A percentile compares a stretch with the other conserved stretches of the same genome.
Conservation (phyloP, 352 stramenopile genomes). For the Phytopythium aichiense region DNA sequence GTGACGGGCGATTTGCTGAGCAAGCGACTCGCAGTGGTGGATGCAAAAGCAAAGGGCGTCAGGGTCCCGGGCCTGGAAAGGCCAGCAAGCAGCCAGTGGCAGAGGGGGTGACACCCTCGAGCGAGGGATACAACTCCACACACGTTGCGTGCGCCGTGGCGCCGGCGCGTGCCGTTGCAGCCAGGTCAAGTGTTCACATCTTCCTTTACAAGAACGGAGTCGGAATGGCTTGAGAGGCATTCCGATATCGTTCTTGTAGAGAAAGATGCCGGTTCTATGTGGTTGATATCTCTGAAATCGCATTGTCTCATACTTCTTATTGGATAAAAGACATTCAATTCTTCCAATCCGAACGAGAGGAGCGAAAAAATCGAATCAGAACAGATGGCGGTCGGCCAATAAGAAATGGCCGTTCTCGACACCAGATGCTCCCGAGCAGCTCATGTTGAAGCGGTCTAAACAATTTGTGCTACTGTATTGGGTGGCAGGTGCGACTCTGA, state of each 20-base stretch:
- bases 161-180: constrained; percentile 4
- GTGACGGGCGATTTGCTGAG: constrained; percentile 1
- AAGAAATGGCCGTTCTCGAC: not conserved
- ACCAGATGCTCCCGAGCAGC: not conserved
- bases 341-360: not conserved
- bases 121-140: not conserved
- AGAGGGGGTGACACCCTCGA: not conserved
- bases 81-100: too few relatives aligned
- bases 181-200: not conserved
- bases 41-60: not conserved
- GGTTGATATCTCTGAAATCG: not conserved
- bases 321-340: not conserved
- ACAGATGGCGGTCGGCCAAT: not conserved
- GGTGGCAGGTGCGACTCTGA: not conserved
- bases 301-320: not conserved
- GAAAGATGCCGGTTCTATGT: constrained; percentile 4
- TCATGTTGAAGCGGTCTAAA: not conserved
- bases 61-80: too few relatives aligned
- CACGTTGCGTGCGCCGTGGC: not conserved
- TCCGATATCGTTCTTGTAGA: constrained; percentile 11
- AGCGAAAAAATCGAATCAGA: constrained; percentile 1
- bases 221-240: not conserved
- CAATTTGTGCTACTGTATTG: not conserved
- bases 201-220: too few relatives aligned
- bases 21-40: not conserved